phyloP scores from a whole-genome alignment of 2,329 filamentous ascomycete species.

The Lasiodiplodia citricola region DNA sequence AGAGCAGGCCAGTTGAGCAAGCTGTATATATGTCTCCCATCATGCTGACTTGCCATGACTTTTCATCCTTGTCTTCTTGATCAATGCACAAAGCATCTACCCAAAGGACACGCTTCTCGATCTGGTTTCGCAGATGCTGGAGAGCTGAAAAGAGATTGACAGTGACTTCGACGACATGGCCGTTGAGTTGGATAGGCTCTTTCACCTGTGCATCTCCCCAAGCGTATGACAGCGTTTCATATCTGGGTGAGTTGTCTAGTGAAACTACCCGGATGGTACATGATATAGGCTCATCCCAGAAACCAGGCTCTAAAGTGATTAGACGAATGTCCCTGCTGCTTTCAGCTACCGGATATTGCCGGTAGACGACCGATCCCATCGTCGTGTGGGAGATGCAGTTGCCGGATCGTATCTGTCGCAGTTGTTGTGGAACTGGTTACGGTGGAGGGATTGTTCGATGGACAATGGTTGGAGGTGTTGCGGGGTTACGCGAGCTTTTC shows the following conservation, averaged over 20 bases:
- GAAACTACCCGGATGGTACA: neutral
- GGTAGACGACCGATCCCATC: no score
- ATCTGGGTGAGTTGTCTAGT: conserved; percentile 13
- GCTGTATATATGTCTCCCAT: conserved; percentile 3
- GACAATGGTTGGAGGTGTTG: no score
- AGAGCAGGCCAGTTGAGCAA: neutral
- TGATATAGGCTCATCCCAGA: neutral
- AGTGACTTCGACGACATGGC: neutral
- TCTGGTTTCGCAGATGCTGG: neutral
- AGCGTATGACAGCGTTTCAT: conserved; percentile 26
- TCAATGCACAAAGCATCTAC: conserved; percentile 4
- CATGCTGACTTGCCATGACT: conserved; percentile 4
- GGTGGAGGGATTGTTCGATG: no score
- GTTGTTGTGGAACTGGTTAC: no score
- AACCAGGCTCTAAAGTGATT: neutral
- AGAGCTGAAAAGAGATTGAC: neutral
- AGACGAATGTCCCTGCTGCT: neutral
- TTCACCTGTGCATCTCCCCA: conserved; percentile 25
- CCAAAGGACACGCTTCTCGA: neutral
- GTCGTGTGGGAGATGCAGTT: no score
- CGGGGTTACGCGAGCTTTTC: no score
- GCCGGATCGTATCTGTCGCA: no score
- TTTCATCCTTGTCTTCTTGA: neutral
- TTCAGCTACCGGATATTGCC: no score
- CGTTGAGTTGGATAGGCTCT: neutral